phyloP scores from a whole-genome alignment of 73 alveolate species.

The Paramecium bursaria region DNA sequence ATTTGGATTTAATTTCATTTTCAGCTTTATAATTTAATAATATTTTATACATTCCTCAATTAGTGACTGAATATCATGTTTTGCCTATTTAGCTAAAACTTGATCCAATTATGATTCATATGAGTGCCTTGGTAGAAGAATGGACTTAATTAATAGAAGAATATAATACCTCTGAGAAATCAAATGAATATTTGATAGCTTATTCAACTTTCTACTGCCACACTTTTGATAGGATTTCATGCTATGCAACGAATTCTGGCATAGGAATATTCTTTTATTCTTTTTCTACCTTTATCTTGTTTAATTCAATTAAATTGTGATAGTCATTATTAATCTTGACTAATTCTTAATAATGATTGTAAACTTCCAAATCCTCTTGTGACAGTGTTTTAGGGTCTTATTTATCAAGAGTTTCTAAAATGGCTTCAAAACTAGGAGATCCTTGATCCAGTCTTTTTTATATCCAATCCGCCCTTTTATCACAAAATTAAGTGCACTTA shows the following conservation, averaged over 20 bases:
- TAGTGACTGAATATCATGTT: background rate
- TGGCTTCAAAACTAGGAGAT: slow-evolving; percentile 45
- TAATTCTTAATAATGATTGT: slow-evolving; percentile 60
- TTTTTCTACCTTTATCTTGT: slow-evolving; percentile 18
- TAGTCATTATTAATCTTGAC: slow-evolving; percentile 58
- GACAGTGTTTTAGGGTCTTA: slow-evolving; percentile 23
- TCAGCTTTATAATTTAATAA: background rate
- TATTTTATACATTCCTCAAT: slow-evolving; percentile 15
- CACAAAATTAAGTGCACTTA: slow-evolving; percentile 57
- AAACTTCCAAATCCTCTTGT: slow-evolving; percentile 54
- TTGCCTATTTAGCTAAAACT: slow-evolving; percentile 27
- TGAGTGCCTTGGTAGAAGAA: slow-evolving; percentile 7
- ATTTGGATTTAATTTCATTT: background rate
- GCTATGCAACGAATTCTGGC: slow-evolving; percentile 64
- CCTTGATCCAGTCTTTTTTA: slow-evolving; percentile 65
- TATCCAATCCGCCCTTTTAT: slow-evolving; percentile 65
- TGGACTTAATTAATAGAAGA: no score
- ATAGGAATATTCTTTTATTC: slow-evolving; percentile 61
- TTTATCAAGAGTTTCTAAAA: slow-evolving; percentile 38
- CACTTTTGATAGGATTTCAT: slow-evolving; percentile 57
- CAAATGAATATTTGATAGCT: slow-evolving; percentile 4
- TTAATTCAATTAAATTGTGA: slow-evolving; percentile 61
- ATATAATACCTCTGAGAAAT: no score
- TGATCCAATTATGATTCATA: slow-evolving; percentile 58
- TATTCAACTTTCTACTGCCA: slow-evolving; percentile 68